Evolutionary conservation across 2,329 filamentous ascomycete genomes (phyloP).

Genomic region (Huntiella abstrusa): DNA sequence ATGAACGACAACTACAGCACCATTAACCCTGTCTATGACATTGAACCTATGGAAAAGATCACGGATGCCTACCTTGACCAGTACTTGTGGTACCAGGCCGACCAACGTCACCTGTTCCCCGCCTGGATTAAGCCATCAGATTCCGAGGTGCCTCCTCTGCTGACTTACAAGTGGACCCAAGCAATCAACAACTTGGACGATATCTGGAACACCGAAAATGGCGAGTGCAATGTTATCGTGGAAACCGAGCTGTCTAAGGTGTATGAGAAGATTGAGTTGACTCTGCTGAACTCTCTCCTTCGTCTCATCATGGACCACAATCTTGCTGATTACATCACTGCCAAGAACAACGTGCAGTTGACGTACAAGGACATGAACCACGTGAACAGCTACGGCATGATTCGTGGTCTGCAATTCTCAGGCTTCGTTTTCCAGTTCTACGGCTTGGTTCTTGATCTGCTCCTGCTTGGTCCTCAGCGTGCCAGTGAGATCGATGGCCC

Average conservation of each 20-base stretch:
- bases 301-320: slow-evolving; percentile 99
- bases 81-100: slow-evolving; percentile 97
- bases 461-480: slow-evolving; percentile 80
- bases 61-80: slow-evolving; percentile 97
- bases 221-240: slow-evolving; percentile 96
- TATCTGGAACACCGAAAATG: slow-evolving; percentile 85
- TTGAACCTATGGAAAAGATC: slow-evolving; percentile 98
- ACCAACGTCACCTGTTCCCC: slow-evolving; percentile 90
- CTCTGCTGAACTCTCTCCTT: slow-evolving; percentile 78
- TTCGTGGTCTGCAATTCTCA: slow-evolving; percentile 91
- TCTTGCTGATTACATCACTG: slow-evolving; percentile 93
- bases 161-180: slow-evolving; percentile 98
- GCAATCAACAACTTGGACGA: slow-evolving; percentile 95
- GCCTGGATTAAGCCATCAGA: slow-evolving; percentile 99
- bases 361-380: slow-evolving; percentile 99
- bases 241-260: slow-evolving; percentile 98
- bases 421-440: slow-evolving; percentile 99
- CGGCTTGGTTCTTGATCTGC: slow-evolving; percentile 79
- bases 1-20: slow-evolving; percentile 99
- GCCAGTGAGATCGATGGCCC: slow-evolving; percentile 97
- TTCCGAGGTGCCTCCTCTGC: slow-evolving; percentile 82
- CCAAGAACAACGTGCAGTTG: slow-evolving; percentile 97
- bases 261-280: slow-evolving; percentile 97
- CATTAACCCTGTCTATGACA: slow-evolving; percentile 97
- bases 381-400: slow-evolving; percentile 96